Evolutionary conservation across 106 monocot genomes (phyloP).

Genomic region (Triglochin maritima): DNA sequence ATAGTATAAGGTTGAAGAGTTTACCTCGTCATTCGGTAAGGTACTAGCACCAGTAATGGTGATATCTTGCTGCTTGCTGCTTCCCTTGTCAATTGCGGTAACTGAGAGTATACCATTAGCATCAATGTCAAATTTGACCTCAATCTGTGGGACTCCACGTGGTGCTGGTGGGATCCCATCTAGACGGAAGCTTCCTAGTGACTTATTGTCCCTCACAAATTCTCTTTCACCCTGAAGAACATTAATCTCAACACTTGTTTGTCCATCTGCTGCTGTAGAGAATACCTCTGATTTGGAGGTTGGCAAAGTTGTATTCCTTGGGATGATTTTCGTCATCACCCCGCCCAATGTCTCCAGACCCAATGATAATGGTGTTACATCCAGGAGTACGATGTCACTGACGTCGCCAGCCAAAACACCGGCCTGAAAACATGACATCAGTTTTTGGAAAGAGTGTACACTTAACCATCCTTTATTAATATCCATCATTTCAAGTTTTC

Average conservation of each 20-base stretch:
- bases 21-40: conserved; percentile 14
- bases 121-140: conserved; percentile 15
- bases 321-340: conserved; percentile 15
- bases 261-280: conserved; percentile 12
- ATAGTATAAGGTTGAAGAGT: neutral
- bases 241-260: conserved; percentile 12
- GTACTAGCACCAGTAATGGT: conserved; percentile 21
- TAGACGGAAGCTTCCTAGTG: conserved; percentile 13
- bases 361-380: conserved; percentile 15
- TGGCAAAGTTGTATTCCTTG: conserved; percentile 10
- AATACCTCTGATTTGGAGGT: conserved; percentile 15
- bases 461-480: neutral
- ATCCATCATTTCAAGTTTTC: neutral
- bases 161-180: conserved; percentile 16
- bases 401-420: conserved; percentile 10
- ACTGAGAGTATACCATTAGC: conserved; percentile 13
- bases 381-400: conserved; percentile 9
- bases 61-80: conserved; percentile 14
- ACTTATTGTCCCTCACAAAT: conserved; percentile 12
- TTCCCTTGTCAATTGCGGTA: conserved; percentile 12
- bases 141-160: conserved; percentile 6
- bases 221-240: conserved; percentile 14
- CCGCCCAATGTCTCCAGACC: conserved; percentile 16
- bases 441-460: neutral
- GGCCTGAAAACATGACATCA: conserved; percentile 9